Base-by-base conservation (phyloP, 2,329 filamentous ascomycete genomes). In the Calonectria crousiana region DNA sequence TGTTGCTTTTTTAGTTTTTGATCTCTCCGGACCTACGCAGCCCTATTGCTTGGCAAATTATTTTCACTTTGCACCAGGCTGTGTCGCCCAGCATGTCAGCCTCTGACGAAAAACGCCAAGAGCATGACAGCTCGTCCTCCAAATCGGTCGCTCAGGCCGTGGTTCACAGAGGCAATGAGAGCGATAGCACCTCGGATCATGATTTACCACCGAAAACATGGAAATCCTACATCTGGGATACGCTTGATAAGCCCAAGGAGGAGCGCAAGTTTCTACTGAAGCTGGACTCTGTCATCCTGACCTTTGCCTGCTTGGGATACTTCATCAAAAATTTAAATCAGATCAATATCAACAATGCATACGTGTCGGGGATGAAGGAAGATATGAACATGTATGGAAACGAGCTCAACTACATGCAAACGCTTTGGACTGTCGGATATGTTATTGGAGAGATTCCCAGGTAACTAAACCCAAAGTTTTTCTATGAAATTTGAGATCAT, bases 351-450 rank as follows among this genome's bases (percentile, higher is more conserved):
- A 81, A 81, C 65, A 87, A 86, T 79, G 86, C 86, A 5, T 87
- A 83, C 41, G 84, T 87, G 0, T 85, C 80, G 6, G 83, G 84
- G 5, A 85, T 85, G 88, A 87, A 90, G 78, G 88, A 90, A 76
- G 89, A 91, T 68, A 82, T 91, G 0, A 79, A 83, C 2, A 84
- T 92, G 62, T 85, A 87, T 49, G 80, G 80, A 6, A 81, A 82
- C 47, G 77, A 81, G 69, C 85, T 91, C n/a, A 91, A 92, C 75
- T 89, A 90, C 49, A 81, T 86, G 78, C 81, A 83, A 74, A 88
- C 90, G 0, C 86, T 86, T 47, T 93, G 90, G 87, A 92, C 89
- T 0, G 85, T 90, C 2, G 91, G 91, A 32, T 93, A 93, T 75
- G 88, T 91, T 0, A 83, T 92, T 82, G 84, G 85, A 11, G 82